phyloP scores from a whole-genome alignment of 2,329 filamentous ascomycete genomes.

The Alternaria gansuensis region DNA sequence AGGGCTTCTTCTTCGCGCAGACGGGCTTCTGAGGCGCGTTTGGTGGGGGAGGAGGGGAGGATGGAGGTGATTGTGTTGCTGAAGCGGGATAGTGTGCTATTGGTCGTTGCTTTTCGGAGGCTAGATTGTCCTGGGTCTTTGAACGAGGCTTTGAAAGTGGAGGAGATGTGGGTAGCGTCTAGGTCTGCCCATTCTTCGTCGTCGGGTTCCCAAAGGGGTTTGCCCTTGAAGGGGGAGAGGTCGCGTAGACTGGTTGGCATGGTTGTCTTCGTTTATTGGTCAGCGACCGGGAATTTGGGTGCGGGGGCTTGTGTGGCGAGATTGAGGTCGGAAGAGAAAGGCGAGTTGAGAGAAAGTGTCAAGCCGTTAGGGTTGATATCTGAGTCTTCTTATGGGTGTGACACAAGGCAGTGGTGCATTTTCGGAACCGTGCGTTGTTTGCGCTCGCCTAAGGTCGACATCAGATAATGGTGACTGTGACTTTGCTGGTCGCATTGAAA shows the following conservation, averaged over 20 bases:
- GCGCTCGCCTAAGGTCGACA: background rate
- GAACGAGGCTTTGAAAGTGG: conserved; percentile 21
- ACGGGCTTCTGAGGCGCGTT: background rate
- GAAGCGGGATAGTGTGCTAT: conserved; percentile 6
- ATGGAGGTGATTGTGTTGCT: conserved; percentile 3
- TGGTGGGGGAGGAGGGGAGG: background rate
- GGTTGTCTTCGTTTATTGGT: background rate
- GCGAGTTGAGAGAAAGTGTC: conserved; percentile 5
- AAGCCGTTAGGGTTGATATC: background rate
- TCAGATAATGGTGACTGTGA: background rate
- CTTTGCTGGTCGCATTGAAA: background rate
- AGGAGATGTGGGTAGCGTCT: conserved; percentile 9
- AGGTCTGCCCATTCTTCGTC: conserved; percentile 24
- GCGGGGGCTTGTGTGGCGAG: background rate
- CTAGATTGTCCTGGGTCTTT: conserved; percentile 2
- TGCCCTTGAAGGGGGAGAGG: conserved; percentile 4
- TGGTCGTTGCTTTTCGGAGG: background rate
- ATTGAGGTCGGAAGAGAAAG: background rate
- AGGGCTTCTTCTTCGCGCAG: conserved; percentile 9
- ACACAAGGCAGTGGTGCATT: background rate
- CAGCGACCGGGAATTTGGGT: background rate
- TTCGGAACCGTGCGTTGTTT: background rate
- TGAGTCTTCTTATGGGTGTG: background rate
- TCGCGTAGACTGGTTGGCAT: background rate
- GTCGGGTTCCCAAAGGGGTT: conserved; percentile 22